Evolutionary conservation across 306 rosid species (phyloP).

Genomic region (Adenanthera pavonina): DNA sequence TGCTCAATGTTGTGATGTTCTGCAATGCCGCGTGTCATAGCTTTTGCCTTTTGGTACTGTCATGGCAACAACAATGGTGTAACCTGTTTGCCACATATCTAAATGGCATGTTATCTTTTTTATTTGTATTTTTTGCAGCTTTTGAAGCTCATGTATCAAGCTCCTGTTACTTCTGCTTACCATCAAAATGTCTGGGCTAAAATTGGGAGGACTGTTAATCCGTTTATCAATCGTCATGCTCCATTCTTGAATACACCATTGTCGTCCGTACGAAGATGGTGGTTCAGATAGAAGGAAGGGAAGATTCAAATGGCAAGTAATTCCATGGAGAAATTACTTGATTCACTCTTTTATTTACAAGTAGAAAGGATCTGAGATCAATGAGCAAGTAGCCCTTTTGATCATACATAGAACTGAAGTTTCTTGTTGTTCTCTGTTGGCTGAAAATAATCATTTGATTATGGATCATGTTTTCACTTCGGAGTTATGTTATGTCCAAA

Average conservation of each 20-base stretch:
- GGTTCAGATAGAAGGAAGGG: constrained; percentile 62
- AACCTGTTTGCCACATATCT: background rate
- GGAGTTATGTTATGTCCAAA: background rate
- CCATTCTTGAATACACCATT: constrained; percentile 65
- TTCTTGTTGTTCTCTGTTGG: background rate
- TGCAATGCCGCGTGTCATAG: too few relatives aligned
- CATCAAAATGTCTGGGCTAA: constrained; percentile 73
- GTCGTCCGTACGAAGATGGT: constrained; percentile 69
- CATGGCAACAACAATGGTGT: too few relatives aligned
- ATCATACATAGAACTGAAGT: background rate
- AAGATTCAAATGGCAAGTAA: background rate
- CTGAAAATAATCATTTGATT: background rate
- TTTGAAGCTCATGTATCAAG: constrained; percentile 79
- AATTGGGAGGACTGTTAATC: constrained; percentile 60
- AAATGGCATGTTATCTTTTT: background rate
- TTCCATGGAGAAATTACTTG: background rate
- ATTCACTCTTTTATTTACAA: background rate
- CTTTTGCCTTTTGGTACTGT: too few relatives aligned
- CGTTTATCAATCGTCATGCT: constrained; percentile 58
- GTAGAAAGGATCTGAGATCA: background rate
- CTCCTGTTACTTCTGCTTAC: constrained; percentile 68
- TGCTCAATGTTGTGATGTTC: too few relatives aligned
- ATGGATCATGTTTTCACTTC: background rate
- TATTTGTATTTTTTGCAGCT: constrained; percentile 44
- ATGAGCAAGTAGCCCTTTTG: constrained; percentile 1